These are phyloP conservation scores for Penicillium waksmanii DNA, from an alignment of 495 filamentous ascomycete species.

Conservation along the genomic window DNA sequence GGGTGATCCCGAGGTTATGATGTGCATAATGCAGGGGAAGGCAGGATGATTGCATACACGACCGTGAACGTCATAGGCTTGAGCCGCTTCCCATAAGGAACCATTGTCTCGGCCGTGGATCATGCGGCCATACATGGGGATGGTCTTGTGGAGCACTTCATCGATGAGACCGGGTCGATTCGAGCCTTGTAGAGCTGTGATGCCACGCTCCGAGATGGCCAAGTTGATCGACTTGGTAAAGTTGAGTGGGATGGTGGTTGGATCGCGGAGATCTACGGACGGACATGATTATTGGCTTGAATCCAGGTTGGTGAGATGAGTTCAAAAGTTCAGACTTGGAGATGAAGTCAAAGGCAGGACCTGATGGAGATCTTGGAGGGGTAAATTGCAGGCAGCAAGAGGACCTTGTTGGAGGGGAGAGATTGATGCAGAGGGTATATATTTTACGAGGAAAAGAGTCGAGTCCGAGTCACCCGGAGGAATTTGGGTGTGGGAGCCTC, in stretches of 20 bases:
- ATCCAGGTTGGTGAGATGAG: neutral
- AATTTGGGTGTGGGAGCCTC: neutral
- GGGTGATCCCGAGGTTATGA: neutral
- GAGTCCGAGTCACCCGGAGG: neutral
- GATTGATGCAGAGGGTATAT: neutral
- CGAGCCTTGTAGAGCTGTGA: constrained; percentile 77
- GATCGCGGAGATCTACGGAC: constrained; percentile 78
- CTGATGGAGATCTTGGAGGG: too few relatives aligned
- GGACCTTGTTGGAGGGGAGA: neutral
- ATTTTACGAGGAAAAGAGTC: neutral
- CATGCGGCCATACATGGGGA: constrained; percentile 98
- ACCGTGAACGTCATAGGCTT: constrained; percentile 89
- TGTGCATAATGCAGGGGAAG: constrained; percentile 20
- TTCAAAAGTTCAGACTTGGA: neutral
- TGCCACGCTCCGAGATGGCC: constrained; percentile 91
- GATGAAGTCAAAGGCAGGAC: neutral
- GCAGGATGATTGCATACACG: constrained; percentile 54
- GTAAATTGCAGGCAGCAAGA: too few relatives aligned
- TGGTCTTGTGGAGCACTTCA: constrained; percentile 71
- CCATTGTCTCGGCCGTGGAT: constrained; percentile 79
- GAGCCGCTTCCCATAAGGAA: constrained; percentile 72
- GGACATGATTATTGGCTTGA: constrained; percentile 20
- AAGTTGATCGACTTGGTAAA: constrained; percentile 98
- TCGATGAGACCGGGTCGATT: constrained; percentile 66
- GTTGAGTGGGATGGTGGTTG: constrained; percentile 83